Conservation (phyloP, 2,329 filamentous ascomycete genomes). For the Paraphoma chrysanthemicola region DNA sequence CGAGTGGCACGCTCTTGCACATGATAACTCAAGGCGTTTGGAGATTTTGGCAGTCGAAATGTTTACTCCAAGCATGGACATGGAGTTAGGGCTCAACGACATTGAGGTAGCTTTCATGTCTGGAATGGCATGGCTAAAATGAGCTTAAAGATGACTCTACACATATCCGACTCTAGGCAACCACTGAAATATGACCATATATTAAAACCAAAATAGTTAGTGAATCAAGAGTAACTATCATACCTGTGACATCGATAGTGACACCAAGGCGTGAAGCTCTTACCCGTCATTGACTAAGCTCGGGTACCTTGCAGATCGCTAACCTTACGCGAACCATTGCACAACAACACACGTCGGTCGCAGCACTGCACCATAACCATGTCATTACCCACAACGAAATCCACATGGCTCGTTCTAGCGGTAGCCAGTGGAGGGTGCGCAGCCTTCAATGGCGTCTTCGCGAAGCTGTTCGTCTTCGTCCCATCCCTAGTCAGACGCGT, state of each 20-base stretch:
- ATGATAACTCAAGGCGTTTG: slow-evolving; percentile 18
- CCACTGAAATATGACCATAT: too few relatives aligned
- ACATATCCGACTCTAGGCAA: background rate
- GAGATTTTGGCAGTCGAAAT: slow-evolving; percentile 16
- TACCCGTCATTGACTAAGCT: slow-evolving; percentile 20
- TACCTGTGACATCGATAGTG: background rate
- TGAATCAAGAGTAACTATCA: background rate
- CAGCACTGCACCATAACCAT: slow-evolving; percentile 17
- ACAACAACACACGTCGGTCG: slow-evolving; percentile 1
- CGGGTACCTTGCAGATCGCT: slow-evolving; percentile 25
- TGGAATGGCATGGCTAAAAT: too few relatives aligned
- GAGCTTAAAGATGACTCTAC: background rate
- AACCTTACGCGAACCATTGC: slow-evolving; percentile 6
- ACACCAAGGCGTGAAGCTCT: too few relatives aligned
- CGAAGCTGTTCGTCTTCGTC: slow-evolving; percentile 70
- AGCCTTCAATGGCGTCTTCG: slow-evolving; percentile 82
- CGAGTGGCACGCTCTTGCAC: too few relatives aligned
- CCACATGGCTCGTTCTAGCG: slow-evolving; percentile 67
- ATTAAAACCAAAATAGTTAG: background rate
- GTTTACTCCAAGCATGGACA: slow-evolving; percentile 21
- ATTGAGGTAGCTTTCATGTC: too few relatives aligned
- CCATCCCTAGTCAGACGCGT: slow-evolving; percentile 5
- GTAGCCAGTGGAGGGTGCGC: slow-evolving; percentile 78
- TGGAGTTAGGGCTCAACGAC: slow-evolving; percentile 14
- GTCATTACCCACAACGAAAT: slow-evolving; percentile 28